Evolutionary conservation across 371 early-diverging fungal genomes (phyloP).

Genomic region (Rhizopus arrhizus): DNA sequence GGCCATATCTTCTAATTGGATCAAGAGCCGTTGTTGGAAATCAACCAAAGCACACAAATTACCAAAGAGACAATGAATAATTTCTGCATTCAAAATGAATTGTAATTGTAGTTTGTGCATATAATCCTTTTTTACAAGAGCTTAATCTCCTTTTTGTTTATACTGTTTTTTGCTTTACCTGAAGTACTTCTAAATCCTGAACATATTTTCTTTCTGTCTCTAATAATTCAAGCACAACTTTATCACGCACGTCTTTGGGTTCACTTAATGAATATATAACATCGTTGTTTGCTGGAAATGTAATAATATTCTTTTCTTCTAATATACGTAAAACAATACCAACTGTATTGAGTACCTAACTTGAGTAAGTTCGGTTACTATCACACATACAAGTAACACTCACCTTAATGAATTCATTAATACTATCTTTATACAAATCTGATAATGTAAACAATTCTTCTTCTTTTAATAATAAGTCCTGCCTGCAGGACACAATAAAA

Average conservation of each 20-base stretch:
- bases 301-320: conserved; percentile 68
- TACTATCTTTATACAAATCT: conserved; percentile 91
- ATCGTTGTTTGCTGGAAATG: conserved; percentile 40
- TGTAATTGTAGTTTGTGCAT: conserved; percentile 59
- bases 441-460: conserved; percentile 83
- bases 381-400: neutral
- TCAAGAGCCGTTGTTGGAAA: conserved; percentile 94
- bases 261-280: conserved; percentile 50
- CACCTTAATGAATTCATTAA: conserved; percentile 94
- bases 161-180: conserved; percentile 40
- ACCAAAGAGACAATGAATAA: conserved; percentile 81
- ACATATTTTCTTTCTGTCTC: conserved; percentile 95
- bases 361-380: neutral
- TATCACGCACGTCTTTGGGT: conserved; percentile 82
- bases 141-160: conserved; percentile 1
- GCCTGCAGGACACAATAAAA: conserved; percentile 73
- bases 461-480: conserved; percentile 68
- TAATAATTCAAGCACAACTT: conserved; percentile 85
- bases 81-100: conserved; percentile 72
- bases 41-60: conserved; percentile 92
- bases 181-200: conserved; percentile 84
- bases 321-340: conserved; percentile 67
- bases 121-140: conserved; percentile 33
- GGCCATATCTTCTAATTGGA: conserved; percentile 85
- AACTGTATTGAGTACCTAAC: conserved; percentile 68